A percentile compares a stretch with the other conserved stretches of the same genome.
phyloP scores from a whole-genome alignment of 345 rosid genomes.

The Luvunga scandens region DNA sequence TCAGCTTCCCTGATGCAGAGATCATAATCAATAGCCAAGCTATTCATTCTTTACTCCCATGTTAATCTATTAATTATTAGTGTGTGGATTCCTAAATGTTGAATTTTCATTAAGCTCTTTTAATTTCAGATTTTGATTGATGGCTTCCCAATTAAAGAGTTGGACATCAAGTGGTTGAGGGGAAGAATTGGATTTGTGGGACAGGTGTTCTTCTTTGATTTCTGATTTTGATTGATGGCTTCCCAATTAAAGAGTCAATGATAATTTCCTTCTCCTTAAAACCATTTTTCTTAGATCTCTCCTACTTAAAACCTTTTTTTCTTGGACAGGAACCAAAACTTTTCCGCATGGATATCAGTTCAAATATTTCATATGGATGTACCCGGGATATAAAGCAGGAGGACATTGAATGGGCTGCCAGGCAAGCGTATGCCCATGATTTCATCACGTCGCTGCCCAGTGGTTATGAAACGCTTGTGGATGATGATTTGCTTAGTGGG shows the following conservation, averaged over 20 bases:
- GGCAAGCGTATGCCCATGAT: conserved; percentile 89
- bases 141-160: conserved; percentile 69
- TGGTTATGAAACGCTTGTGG: conserved; percentile 83
- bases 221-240: conserved; percentile 83
- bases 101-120: conserved; percentile 2
- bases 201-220: conserved; percentile 66
- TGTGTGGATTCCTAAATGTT: background rate
- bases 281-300: conserved; percentile 5
- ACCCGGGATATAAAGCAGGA: conserved; percentile 52
- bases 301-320: conserved; percentile 9
- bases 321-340: conserved; percentile 81
- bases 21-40: background rate
- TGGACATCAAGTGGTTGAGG: conserved; percentile 90
- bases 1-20: background rate
- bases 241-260: conserved; percentile 37
- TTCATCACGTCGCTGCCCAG: conserved; percentile 80
- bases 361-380: conserved; percentile 91
- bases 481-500: conserved; percentile 96
- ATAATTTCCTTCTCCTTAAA: conserved; percentile 8
- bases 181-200: conserved; percentile 87
- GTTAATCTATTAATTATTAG: background rate
- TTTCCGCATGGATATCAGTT: conserved; percentile 82
- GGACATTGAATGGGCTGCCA: conserved; percentile 90
- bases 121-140: conserved; percentile 70
- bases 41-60: background rate